Conservation (phyloP, 2,329 filamentous ascomycete species). For the Cladophialophora psammophila region DNA sequence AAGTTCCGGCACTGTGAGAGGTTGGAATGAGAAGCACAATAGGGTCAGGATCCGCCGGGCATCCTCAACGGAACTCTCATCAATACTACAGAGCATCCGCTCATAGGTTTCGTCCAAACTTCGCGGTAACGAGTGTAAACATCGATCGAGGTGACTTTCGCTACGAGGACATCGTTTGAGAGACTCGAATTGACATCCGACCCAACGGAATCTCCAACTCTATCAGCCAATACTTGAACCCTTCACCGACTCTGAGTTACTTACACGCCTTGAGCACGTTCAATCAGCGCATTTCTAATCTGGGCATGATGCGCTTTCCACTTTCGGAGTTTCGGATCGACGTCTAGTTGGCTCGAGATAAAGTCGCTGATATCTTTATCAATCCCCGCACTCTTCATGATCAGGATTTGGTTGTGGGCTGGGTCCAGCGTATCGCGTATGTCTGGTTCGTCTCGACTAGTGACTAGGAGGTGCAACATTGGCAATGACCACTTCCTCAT, state of each 20-base stretch:
- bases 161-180: conserved; percentile 37
- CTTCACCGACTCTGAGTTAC: conserved; percentile 2
- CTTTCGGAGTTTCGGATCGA: conserved; percentile 31
- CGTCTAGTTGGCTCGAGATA: conserved; percentile 34
- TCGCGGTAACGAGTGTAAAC: conserved; percentile 40
- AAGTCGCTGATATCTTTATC: conserved; percentile 41
- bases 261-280: conserved; percentile 33
- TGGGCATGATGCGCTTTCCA: not conserved
- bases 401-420: conserved; percentile 27
- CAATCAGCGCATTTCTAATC: conserved; percentile 10
- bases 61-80: not conserved
- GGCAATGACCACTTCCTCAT: conserved; percentile 36
- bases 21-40: not conserved
- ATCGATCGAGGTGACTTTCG: conserved; percentile 37
- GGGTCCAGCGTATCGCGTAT: conserved; percentile 35
- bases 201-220: conserved; percentile 43
- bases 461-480: conserved; percentile 41
- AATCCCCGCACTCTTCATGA: conserved; percentile 34
- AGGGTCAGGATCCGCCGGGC: not conserved
- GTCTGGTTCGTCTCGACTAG: conserved; percentile 39
- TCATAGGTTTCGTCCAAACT: conserved; percentile 45
- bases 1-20: not conserved
- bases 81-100: conserved; percentile 43
- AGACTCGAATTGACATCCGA: conserved; percentile 41
- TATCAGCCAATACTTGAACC: conserved; percentile 14